A percentile compares a stretch with the other conserved stretches of the same genome.
Conservation (phyloP, 2,329 filamentous ascomycete species). For the Calonectria honghensis region DNA sequence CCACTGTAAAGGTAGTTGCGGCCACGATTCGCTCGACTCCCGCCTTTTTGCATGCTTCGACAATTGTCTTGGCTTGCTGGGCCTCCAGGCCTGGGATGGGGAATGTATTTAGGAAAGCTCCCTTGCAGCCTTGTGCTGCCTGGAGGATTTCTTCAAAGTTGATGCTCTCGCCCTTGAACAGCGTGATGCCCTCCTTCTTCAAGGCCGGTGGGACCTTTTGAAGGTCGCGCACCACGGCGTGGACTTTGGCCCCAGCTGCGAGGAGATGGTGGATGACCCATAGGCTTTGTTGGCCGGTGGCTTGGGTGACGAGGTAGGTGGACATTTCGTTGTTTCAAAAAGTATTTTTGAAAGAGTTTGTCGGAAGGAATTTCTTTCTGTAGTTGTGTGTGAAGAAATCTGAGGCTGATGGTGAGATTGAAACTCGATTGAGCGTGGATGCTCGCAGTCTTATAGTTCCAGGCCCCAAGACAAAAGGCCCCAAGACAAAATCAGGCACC, state of each 20-base stretch:
- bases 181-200: slow-evolving; percentile 52
- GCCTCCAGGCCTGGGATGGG: slow-evolving; percentile 55
- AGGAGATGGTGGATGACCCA: slow-evolving; percentile 59
- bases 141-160: slow-evolving; percentile 55
- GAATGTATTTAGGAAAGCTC: slow-evolving; percentile 56
- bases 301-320: slow-evolving; percentile 60
- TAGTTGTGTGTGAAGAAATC: background rate
- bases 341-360: background rate
- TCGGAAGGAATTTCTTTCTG: background rate
- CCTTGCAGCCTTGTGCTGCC: slow-evolving; percentile 60
- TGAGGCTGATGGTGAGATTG: background rate
- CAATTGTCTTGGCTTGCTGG: slow-evolving; percentile 57
- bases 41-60: slow-evolving; percentile 58
- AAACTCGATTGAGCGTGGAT: background rate
- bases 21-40: slow-evolving; percentile 56
- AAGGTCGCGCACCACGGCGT: slow-evolving; percentile 61
- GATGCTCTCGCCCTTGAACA: slow-evolving; percentile 61
- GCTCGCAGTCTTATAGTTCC: background rate
- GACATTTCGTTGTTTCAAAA: slow-evolving; percentile 40
- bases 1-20: slow-evolving; percentile 50
- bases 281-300: slow-evolving; percentile 59
- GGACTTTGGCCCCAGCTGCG: slow-evolving; percentile 58
- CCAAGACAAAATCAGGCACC: background rate
- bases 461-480: background rate
- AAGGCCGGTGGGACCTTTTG: slow-evolving; percentile 54